Evolutionary conservation across 2,329 filamentous ascomycete genomes (phyloP).

Genomic region (Diaporthe vexans): DNA sequence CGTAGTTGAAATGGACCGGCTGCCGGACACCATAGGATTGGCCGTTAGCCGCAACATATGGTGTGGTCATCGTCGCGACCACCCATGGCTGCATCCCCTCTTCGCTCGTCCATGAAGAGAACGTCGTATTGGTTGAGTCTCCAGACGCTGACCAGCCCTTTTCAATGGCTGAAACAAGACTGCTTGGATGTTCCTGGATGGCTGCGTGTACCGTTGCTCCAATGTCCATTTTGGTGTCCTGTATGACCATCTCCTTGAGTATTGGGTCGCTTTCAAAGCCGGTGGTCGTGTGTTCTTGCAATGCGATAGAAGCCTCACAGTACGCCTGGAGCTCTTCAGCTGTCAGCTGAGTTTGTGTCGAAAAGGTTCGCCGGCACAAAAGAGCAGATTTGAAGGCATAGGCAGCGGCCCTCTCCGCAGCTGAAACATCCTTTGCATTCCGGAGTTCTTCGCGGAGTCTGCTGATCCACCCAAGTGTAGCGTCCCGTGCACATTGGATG

Average conservation of each 20-base stretch:
- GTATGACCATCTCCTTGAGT: slow-evolving; percentile 57
- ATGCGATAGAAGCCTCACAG: slow-evolving; percentile 55
- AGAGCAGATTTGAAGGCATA: slow-evolving; percentile 64
- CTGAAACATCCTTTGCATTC: slow-evolving; percentile 53
- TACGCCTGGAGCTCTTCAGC: slow-evolving; percentile 48
- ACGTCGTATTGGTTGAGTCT: slow-evolving; percentile 30
- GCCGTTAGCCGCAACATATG: neutral
- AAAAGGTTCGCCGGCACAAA: slow-evolving; percentile 58
- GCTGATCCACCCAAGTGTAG: slow-evolving; percentile 65
- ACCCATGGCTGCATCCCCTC: slow-evolving; percentile 54
- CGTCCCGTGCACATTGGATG: slow-evolving; percentile 57
- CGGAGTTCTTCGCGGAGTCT: slow-evolving; percentile 61
- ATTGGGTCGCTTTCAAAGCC: slow-evolving; percentile 53
- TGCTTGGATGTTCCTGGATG: slow-evolving; percentile 46
- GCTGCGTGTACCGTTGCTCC: slow-evolving; percentile 51
- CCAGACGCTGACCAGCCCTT: slow-evolving; percentile 58
- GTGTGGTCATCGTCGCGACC: slow-evolving; percentile 45
- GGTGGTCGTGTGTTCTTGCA: slow-evolving; percentile 62
- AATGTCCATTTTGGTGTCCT: slow-evolving; percentile 62
- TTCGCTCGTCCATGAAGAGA: neutral
- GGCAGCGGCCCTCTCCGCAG: slow-evolving; percentile 53
- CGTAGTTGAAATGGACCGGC: slow-evolving; percentile 52
- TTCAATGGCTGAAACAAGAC: slow-evolving; percentile 54
- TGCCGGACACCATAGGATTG: slow-evolving; percentile 38
- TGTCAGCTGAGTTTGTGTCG: slow-evolving; percentile 20